Evolutionary conservation across 345 rosid genomes (phyloP), one percentile per base, ranked within the genome.

Genomic region (Physaria fendleri): DNA sequence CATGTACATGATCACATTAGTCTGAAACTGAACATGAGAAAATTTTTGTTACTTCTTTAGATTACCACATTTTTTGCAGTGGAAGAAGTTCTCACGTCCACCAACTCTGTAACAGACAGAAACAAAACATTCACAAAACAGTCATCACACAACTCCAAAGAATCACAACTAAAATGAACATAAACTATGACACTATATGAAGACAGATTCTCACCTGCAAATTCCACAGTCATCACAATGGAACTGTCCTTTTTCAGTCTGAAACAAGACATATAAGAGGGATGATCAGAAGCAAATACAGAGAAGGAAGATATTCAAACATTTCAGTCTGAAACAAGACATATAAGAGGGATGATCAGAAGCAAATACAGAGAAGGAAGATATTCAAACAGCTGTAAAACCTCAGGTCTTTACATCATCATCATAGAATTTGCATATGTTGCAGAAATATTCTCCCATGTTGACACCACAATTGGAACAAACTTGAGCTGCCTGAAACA

Each of bases 201-300:
- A 43, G 60, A 41, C 41, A 17, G 24, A 13, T 20, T 38, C 35
- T 56, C 30, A 89, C 97, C 97, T 82, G 78, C 99, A 93, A 74
- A 93, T 93, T 12, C 99, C 97, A 78, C 99, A 93, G 13, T 89
- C 96, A 62, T 93, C 76, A 46, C 99, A 93, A 70, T 93, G 99
- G 70, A 93, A 89, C 64, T 87, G 99, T 22, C 63, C 67, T 50
- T 93, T 93, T 40, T 58, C 75, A 14, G 56, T 82, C 95, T 89
- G 87, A 74, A 71, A 57, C 27, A 33, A 12, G 16, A 24, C 35
- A 62, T 2, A 22, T 1, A 38, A 8, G 6, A 54, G 25, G 3
- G 17, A 25, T 4, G 2, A n/a, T 23, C 22, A 55, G 5, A 62
- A 17, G 38, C 24, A 2, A 16, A 54, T 10, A 62, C 16, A 0